These are phyloP conservation scores for Phoma sp. DNA, from an alignment of 2,329 filamentous ascomycete species.

Conservation along the genomic window DNA sequence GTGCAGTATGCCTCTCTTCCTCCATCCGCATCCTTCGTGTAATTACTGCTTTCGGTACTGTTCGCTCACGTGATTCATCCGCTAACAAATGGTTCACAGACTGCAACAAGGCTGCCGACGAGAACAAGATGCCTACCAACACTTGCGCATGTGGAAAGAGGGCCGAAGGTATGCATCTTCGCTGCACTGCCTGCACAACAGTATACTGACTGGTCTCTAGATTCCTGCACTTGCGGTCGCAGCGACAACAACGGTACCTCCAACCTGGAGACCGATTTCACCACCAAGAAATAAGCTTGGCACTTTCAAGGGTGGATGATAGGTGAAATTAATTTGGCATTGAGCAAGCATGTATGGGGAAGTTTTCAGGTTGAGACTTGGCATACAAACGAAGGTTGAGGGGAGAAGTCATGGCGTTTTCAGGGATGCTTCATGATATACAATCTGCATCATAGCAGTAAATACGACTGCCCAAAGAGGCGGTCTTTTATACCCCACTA, in stretches of 20 bases:
- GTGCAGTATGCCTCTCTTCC: slow-evolving; percentile 62
- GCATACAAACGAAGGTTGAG: slow-evolving; percentile 13
- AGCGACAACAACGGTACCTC: slow-evolving; percentile 67
- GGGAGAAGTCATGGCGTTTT: slow-evolving; percentile 26
- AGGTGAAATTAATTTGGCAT: not conserved
- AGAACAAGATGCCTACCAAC: slow-evolving; percentile 74
- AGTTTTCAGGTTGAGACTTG: not conserved
- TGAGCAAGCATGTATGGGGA: not conserved
- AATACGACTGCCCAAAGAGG: not conserved
- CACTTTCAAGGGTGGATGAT: not conserved
- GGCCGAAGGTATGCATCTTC: slow-evolving; percentile 65
- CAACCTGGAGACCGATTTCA: slow-evolving; percentile 83
- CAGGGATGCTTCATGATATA: not conserved
- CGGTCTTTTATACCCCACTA: not conserved
- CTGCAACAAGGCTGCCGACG: slow-evolving; percentile 75
- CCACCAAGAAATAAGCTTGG: slow-evolving; percentile 63
- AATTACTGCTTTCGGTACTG: slow-evolving; percentile 17
- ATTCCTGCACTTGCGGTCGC: slow-evolving; percentile 81
- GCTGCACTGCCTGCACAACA: not conserved
- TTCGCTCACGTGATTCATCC: slow-evolving; percentile 7
- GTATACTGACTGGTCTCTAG: slow-evolving; percentile 25
- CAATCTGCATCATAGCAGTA: not conserved
- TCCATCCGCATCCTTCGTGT: slow-evolving; percentile 16
- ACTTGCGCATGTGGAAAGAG: slow-evolving; percentile 81
- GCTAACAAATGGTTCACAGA: slow-evolving; percentile 32